A percentile compares a stretch with the other conserved stretches of the same genome.
Conservation (phyloP, 1,284 basidiomycete genomes). For the Vanrija sp. region DNA sequence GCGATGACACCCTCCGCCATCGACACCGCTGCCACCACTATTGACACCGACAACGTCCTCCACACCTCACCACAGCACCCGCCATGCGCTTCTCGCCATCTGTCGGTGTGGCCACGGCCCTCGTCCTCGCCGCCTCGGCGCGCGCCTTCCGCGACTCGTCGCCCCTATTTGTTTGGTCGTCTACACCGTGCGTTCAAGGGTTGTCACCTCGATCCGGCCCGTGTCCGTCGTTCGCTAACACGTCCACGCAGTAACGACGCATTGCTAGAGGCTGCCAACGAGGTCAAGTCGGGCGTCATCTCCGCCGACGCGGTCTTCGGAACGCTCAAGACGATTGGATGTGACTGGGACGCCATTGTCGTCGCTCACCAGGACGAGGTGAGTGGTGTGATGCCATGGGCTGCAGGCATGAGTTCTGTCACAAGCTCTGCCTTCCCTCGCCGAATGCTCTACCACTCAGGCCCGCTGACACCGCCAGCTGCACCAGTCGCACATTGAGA, state of each 20-base stretch:
- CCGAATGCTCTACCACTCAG: not conserved
- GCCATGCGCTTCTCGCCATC: slow-evolving; percentile 29
- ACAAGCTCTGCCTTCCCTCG: not conserved
- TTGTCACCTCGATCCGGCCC: not conserved
- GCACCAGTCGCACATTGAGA: slow-evolving; percentile 33
- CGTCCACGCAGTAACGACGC: slow-evolving; percentile 21
- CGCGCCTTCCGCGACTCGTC: slow-evolving; percentile 41
- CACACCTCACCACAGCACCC: not conserved
- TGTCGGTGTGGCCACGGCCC: slow-evolving; percentile 20
- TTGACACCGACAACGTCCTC: not conserved
- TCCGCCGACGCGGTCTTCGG: slow-evolving; percentile 34
- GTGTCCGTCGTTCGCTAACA: not conserved
- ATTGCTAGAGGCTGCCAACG: slow-evolving; percentile 24
- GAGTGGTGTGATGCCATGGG: slow-evolving; percentile 40
- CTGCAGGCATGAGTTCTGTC: not conserved
- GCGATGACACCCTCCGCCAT: too few species aligned
- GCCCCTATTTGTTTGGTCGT: slow-evolving; percentile 42
- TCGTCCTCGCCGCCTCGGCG: slow-evolving; percentile 22
- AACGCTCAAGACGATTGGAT: slow-evolving; percentile 37
- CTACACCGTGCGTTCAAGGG: slow-evolving; percentile 29
- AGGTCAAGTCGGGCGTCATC: slow-evolving; percentile 31
- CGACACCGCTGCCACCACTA: too few species aligned
- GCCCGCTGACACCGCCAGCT: slow-evolving; percentile 27
- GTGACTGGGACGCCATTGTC: slow-evolving; percentile 58
- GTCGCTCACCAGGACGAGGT: slow-evolving; percentile 91